phyloP scores from a whole-genome alignment of 805 yeast species.

The Hanseniaspora mollemarum region DNA sequence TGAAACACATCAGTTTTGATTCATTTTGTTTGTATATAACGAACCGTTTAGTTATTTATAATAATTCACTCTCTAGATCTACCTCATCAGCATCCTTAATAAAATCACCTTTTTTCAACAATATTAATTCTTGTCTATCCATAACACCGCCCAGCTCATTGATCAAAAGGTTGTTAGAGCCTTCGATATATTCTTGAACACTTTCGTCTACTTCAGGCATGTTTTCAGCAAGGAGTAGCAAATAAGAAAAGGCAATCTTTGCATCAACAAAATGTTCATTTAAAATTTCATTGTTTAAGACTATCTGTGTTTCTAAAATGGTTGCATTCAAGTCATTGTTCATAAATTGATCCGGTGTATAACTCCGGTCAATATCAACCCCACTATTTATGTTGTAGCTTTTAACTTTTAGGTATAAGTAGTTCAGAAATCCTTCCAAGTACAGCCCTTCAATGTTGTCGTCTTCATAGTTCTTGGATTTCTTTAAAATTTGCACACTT shows the following conservation, averaged over 20 bases:
- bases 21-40: too few species aligned
- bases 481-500: slow-evolving; percentile 52
- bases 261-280: slow-evolving; percentile 27
- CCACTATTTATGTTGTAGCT: slow-evolving; percentile 21
- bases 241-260: slow-evolving; percentile 31
- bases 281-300: slow-evolving; percentile 31
- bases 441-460: slow-evolving; percentile 72
- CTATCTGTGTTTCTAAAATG: slow-evolving; percentile 26
- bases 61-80: slow-evolving; percentile 24
- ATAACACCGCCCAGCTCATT: slow-evolving; percentile 51
- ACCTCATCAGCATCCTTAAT: slow-evolving; percentile 33
- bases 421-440: slow-evolving; percentile 66
- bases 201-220: slow-evolving; percentile 28
- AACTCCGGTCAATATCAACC: slow-evolving; percentile 17
- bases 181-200: slow-evolving; percentile 25
- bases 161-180: slow-evolving; percentile 49
- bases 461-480: slow-evolving; percentile 70
- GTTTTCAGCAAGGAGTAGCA: slow-evolving; percentile 37
- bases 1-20: too few species aligned
- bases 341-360: slow-evolving; percentile 25
- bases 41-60: neutral
- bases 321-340: slow-evolving; percentile 27
- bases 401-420: slow-evolving; percentile 36
- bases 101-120: slow-evolving; percentile 30
- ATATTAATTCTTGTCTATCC: slow-evolving; percentile 27